Evolutionary conservation across 306 rosid species (phyloP).

Genomic region (Castanea mollissima): DNA sequence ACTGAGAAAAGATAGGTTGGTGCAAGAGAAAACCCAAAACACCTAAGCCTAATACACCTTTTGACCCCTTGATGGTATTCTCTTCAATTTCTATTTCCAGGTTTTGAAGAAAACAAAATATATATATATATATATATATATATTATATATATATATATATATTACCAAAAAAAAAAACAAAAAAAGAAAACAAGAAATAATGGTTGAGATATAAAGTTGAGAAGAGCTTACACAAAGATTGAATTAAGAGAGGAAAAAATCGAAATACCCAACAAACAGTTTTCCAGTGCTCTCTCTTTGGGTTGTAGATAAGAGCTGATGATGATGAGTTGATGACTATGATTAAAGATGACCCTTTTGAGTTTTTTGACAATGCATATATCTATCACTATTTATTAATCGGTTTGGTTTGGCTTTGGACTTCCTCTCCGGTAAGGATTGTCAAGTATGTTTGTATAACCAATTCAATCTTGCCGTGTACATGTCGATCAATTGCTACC

Average conservation of each 20-base stretch:
- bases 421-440: slow-evolving; percentile 7
- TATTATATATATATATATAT: not conserved
- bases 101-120: not conserved
- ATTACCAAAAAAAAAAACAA: too few relatives aligned
- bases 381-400: not conserved
- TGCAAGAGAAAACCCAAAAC: not conserved
- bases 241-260: slow-evolving; percentile 1
- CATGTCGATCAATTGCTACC: too few relatives aligned
- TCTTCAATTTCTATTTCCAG: not conserved
- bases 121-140: not conserved
- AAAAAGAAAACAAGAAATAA: not conserved
- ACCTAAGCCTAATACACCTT: not conserved
- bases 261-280: not conserved
- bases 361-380: not conserved
- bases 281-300: not conserved
- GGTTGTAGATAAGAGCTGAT: not conserved
- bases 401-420: not conserved
- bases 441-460: not conserved
- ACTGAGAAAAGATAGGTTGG: not conserved
- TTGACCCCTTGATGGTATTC: not conserved
- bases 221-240: slow-evolving; percentile 13
- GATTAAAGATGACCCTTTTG: not conserved
- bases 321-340: not conserved
- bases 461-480: slow-evolving; percentile 11
- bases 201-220: not conserved